Evolutionary conservation across 768 basidiomycete species (phyloP), one percentile per base, ranked within the genome.

Genomic region (Lactarius pseudohatsudake): DNA sequence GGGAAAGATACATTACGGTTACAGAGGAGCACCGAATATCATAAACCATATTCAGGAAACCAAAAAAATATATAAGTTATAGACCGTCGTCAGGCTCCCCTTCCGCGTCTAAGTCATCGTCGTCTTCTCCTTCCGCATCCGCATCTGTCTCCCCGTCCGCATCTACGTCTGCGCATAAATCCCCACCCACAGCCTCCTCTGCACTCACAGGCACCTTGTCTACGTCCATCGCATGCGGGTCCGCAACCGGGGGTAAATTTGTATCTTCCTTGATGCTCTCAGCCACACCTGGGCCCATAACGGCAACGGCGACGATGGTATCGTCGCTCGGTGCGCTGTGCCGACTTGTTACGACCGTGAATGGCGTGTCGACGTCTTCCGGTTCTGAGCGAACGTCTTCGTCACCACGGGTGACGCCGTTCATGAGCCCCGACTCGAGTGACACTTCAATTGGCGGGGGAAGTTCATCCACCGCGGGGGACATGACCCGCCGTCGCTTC

Each of bases 321-420:
- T 84, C 84, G 67, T 88, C 88, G 71, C 82, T 86, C 36, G 84
- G 83, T 64, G 80, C 77, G 68, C 86, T 87, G 71, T 83, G 84
- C 65, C 79, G 78, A 69, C 82, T 84, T 58, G 83, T 80, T 64
- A 77, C 70, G 26, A 72, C 79, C 36, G 79, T 85, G 55, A 81
- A 73, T 1, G 85, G 84, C 36, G 85, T 86, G 36, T 78, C 82
- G 62, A 76, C 69, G 64, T 85, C 85, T 56, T 64, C 68, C 11
- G 58, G 53, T 72, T 87, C 86, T n/a, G 80, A 80, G 72, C 83
- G 84, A 53, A 81, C 77, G 58, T 77, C 79, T 26, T 76, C 74
- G 22, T 64, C 61, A 47, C 60, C 57, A 13, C 36, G 59, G 0
- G 53, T 60, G 10, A 45, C 57, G 13, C 59, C 68, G 32, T 57